Conservation (phyloP, 177 flowering plant genomes). For the Telopea speciosissima region DNA sequence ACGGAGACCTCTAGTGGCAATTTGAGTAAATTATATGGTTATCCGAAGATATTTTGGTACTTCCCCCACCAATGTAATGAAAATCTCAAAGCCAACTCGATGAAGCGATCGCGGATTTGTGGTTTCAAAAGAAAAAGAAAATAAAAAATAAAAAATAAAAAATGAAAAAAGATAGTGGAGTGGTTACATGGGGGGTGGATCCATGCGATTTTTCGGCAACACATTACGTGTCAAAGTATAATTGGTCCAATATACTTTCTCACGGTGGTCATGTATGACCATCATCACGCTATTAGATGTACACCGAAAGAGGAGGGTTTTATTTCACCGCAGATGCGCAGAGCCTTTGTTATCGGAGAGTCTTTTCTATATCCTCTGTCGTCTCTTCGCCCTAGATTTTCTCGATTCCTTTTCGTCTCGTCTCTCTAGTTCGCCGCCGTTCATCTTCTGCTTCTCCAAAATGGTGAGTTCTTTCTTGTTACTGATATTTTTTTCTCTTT, state of each 20-base stretch:
- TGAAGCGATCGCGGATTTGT: neutral
- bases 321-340: neutral
- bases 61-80: neutral
- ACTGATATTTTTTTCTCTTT: neutral
- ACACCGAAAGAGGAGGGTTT: neutral
- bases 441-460: constrained; percentile 14
- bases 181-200: neutral
- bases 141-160: too few relatives aligned
- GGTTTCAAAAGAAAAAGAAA: too few relatives aligned
- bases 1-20: neutral
- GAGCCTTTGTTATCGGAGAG: neutral
- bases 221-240: neutral
- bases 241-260: neutral
- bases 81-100: neutral
- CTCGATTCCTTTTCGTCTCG: constrained; percentile 11
- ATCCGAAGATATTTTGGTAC: neutral
- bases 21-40: neutral
- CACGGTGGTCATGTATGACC: neutral
- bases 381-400: constrained; percentile 25
- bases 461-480: constrained; percentile 22
- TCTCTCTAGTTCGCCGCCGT: constrained; percentile 9
- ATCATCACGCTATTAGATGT: neutral
- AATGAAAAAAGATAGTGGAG: neutral
- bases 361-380: constrained; percentile 4
- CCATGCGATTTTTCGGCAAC: neutral